Base-by-base conservation (phyloP, 306 rosid species). In the Fagus crenata region DNA sequence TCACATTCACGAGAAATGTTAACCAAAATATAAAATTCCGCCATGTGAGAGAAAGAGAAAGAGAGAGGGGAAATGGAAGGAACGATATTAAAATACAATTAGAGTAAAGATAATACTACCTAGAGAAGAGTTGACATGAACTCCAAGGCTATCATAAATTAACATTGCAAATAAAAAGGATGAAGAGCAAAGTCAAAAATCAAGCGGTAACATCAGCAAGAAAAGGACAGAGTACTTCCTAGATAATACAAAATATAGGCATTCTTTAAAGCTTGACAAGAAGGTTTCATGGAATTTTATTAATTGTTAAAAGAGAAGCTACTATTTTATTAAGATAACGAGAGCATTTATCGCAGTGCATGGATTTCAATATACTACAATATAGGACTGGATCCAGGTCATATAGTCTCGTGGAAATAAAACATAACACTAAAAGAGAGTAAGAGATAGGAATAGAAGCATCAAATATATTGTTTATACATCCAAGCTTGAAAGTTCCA, bases 311-410 rank as follows among this genome's bases (percentile, higher is more conserved):
- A 33, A 68, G 64, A 41, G 35, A 72, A 80, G 56, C 55, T 53
- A 42, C 76, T 53, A 74, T 32, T 77, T 73, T 69, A 80, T 49
- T 77, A 78, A 81, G 61, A 58, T 7, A 37, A 77, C 53, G 54
- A 83, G 81, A 82, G 83, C 74, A 85, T 81, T 80, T 81, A 86
- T 75, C 78, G 85, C 80, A 81, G 17, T 67, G 77, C 84, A 51
- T 84, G 89, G 58, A 72, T 17, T 46, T 70, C 69, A 70, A 71
- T 76, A 82, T 64, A 73, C 49, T 72, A 86, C 69, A 60, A 70
- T 68, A 79, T 36, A 83, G 75, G 76, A 88, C 84, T 86, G 89
- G 91, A 93, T 91, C 93, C 92, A 91, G 96, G 87, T 87, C 90
- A 86, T 73, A 71, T 53, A 51, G 84, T 81, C 93, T 88, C 84